phyloP scores from a whole-genome alignment of 257 asterid species.

The Solanum pennellii region DNA sequence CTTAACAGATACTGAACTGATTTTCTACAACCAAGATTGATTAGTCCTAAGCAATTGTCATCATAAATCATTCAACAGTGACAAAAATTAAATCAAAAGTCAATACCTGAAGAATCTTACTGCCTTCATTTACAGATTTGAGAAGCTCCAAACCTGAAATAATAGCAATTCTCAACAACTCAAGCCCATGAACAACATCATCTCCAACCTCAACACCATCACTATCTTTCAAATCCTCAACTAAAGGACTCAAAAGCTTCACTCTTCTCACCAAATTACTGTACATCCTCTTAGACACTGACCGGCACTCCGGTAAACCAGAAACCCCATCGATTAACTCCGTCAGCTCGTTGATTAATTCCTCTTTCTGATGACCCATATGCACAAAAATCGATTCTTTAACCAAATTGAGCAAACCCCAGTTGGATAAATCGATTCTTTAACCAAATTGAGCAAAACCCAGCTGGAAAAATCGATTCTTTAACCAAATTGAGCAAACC shows the following conservation, averaged over 20 bases:
- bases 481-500: not conserved
- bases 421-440: not conserved
- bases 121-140: constrained; percentile 66
- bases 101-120: constrained; percentile 77
- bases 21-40: not conserved
- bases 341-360: constrained; percentile 45
- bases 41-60: not conserved
- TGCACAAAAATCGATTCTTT: not conserved
- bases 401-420: constrained; percentile 3
- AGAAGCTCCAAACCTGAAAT: constrained; percentile 61
- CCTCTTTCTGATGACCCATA: constrained; percentile 37
- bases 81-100: not conserved
- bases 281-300: constrained; percentile 62
- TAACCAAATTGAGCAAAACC: not conserved
- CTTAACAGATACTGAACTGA: not conserved
- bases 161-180: constrained; percentile 41
- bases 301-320: constrained; percentile 64
- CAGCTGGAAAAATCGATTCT: not conserved
- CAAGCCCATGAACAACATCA: constrained; percentile 60
- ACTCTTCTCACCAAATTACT: constrained; percentile 70
- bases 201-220: constrained; percentile 34
- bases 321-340: constrained; percentile 43
- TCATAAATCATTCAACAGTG: not conserved
- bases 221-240: constrained; percentile 72
- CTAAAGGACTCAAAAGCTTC: constrained; percentile 79